Base-by-base conservation (phyloP, 306 rosid species). In the Cajanus cajan region DNA sequence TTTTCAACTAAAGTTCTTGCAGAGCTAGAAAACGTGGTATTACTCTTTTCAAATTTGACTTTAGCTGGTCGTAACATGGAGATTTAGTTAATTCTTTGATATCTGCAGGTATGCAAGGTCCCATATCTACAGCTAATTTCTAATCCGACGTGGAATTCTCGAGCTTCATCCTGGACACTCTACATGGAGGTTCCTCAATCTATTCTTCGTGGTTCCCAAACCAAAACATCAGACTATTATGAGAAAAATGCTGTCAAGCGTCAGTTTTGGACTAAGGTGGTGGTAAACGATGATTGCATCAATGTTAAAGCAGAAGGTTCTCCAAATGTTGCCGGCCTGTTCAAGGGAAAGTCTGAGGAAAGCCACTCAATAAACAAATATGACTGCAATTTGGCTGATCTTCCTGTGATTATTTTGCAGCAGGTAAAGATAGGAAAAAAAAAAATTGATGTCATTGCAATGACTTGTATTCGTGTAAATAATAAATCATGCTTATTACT, bases 91-190 rank as follows among this genome's bases (percentile, higher is more conserved):
- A 40, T 15, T 10, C 36, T 67, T 71, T 67, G 62, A 55, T 71
- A 39, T 78, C 74, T 82, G 64, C 83, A 95, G 99, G 93, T 89
- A 68, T 86, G 85, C 82, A 90, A 86, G 54, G 93, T 90, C 71
- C 96, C 94, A 43, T 93, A 86, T 91, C 88, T 91, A 68, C 90
- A 90, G 82, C 64, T 93, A 78, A 80, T 83, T 77, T 90, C 97
- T 65, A 89, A 95, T 78, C 96, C 94, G 47, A 90, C 99, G 2
- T 90, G 99, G 99, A 87, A 91, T 84, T 95, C 94, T 81, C 90
- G 97, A 21, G 82, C 87, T 16, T 95, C 98, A 8, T 90, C 98
- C 8, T 95, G 99, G 98, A 91, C 92, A n/a, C 80, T 92, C 19
- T 76, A 64, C 83, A 84, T 93, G 90, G 92, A 89, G 82, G 85